Conservation (phyloP, 768 basidiomycete genomes). For the Hortiboletus flavorubellus region DNA sequence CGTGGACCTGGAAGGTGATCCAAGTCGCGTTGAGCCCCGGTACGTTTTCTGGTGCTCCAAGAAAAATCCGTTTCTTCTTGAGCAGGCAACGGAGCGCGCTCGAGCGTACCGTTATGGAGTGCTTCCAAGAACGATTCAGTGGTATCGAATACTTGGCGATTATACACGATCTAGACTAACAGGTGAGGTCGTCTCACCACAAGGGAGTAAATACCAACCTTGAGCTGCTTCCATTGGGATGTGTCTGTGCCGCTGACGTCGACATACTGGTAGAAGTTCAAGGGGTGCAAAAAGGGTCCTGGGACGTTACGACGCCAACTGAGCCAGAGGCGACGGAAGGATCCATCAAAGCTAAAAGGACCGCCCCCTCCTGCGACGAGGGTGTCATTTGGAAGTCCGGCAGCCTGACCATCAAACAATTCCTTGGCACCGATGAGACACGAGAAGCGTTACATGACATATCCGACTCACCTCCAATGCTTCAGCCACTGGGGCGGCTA, state of each 20-base stretch:
- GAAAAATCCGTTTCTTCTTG: conserved; percentile 34
- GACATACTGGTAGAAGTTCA: conserved; percentile 56
- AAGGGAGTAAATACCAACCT: conserved; percentile 30
- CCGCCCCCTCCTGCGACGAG: conserved; percentile 44
- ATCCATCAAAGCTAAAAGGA: conserved; percentile 59
- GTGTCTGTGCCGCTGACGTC: conserved; percentile 54
- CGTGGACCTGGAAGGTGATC: conserved; percentile 65
- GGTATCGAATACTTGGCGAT: conserved; percentile 52
- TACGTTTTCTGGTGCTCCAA: conserved; percentile 47
- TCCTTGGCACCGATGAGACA: conserved; percentile 33
- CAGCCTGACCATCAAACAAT: conserved; percentile 44
- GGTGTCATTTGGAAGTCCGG: conserved; percentile 47
- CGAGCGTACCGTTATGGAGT: conserved; percentile 50
- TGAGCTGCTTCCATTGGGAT: conserved; percentile 48
- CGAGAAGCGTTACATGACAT: not conserved
- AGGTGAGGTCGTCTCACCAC: not conserved
- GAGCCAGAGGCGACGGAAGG: conserved; percentile 54
- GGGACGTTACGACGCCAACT: conserved; percentile 47
- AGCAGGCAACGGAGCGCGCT: conserved; percentile 34
- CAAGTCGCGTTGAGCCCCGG: conserved; percentile 45
- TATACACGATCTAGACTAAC: conserved; percentile 48
- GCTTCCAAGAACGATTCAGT: conserved; percentile 50
- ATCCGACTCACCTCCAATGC: conserved; percentile 38
- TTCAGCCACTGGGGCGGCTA: conserved; percentile 37
- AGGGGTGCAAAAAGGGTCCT: conserved; percentile 51